Conservation (phyloP, 495 filamentous ascomycete species). For the Cenococcum geophilum region DNA sequence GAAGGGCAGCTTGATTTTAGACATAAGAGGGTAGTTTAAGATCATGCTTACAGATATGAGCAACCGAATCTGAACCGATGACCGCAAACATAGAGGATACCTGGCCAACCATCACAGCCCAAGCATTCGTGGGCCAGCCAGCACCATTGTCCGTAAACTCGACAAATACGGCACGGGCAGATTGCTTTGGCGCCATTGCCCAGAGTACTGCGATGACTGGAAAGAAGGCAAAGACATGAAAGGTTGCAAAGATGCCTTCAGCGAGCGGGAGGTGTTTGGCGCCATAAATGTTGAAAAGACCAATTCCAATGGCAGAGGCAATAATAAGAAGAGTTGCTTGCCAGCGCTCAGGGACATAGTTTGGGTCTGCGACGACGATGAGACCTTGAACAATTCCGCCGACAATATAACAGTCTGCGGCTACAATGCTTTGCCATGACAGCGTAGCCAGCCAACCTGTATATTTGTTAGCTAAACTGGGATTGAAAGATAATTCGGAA, state of each 20-base stretch:
- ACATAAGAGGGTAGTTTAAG: too few relatives aligned
- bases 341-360: conserved; percentile 19
- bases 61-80: conserved; percentile 33
- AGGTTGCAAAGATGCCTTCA: conserved; percentile 53
- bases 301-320: conserved; percentile 45
- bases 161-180: conserved; percentile 46
- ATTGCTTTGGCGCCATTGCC: conserved; percentile 47
- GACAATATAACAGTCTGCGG: conserved; percentile 49
- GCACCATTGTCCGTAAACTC: conserved; percentile 42
- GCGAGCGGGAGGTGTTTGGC: conserved; percentile 50
- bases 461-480: not conserved
- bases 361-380: conserved; percentile 14
- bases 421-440: conserved; percentile 55
- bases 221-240: conserved; percentile 59
- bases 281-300: conserved; percentile 52
- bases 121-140: conserved; percentile 48
- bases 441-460: conserved; percentile 52
- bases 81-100: conserved; percentile 46
- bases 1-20: too few relatives aligned
- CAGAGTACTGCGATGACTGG: conserved; percentile 56
- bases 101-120: conserved; percentile 52
- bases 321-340: conserved; percentile 18
- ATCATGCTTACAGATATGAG: conserved; percentile 24
- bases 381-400: conserved; percentile 44
- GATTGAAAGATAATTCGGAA: not conserved